phyloP scores from a whole-genome alignment of 306 rosid species.

The Prosopis cineraria region DNA sequence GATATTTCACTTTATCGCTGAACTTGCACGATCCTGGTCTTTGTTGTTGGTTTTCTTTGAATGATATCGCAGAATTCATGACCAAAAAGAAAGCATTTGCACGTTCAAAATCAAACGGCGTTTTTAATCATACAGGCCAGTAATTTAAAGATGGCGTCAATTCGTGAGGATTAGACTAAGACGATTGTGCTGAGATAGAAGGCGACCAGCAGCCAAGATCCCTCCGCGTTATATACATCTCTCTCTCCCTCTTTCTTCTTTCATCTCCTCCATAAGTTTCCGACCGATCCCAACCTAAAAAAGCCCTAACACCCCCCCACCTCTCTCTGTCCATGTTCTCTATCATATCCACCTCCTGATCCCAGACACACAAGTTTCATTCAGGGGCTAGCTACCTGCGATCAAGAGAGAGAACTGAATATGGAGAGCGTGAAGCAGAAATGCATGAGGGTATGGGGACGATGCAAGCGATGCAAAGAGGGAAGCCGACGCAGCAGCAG shows the following conservation, averaged over 20 bases:
- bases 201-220: neutral
- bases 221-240: neutral
- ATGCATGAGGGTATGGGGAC: neutral
- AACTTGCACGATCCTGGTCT: no score
- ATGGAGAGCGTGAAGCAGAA: slow-evolving; percentile 1
- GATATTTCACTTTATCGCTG: neutral
- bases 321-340: neutral
- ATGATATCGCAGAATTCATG: no score
- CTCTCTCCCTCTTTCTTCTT: neutral
- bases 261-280: neutral
- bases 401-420: neutral
- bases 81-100: no score
- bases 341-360: neutral
- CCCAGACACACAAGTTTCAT: neutral
- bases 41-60: no score
- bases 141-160: neutral
- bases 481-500: neutral
- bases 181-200: neutral
- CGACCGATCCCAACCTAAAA: neutral
- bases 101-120: neutral
- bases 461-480: neutral
- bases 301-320: neutral
- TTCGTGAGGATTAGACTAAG: neutral
- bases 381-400: no score
- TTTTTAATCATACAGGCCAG: neutral